Conservation (phyloP, 768 basidiomycete genomes). For the Leccinellum albellum region DNA sequence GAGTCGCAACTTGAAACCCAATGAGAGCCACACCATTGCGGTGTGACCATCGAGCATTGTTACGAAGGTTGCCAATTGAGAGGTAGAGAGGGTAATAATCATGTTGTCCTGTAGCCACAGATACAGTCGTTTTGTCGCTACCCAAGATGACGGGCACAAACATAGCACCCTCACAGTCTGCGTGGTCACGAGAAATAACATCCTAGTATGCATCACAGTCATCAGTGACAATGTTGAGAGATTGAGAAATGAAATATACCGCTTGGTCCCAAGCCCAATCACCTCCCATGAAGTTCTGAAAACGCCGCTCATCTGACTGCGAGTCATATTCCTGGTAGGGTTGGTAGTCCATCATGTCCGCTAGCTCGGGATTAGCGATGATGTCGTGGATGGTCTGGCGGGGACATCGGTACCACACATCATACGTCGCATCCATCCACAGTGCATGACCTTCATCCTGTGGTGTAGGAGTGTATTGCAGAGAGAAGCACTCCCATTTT, state of each 20-base stretch:
- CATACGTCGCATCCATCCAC: not conserved
- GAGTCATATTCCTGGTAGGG: not conserved
- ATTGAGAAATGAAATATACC: not conserved
- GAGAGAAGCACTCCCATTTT: not conserved
- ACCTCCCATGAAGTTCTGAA: not conserved
- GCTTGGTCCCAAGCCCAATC: slow-evolving; percentile 7
- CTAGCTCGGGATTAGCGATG: not conserved
- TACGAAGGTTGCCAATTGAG: slow-evolving; percentile 2
- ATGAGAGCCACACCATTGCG: not conserved
- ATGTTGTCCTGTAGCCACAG: slow-evolving; percentile 1
- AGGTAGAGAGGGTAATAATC: slow-evolving; percentile 2
- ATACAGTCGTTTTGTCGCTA: not conserved
- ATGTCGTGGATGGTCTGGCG: not conserved
- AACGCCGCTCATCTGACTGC: not conserved
- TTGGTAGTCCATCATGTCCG: not conserved
- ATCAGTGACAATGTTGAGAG: not conserved
- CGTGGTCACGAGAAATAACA: not conserved
- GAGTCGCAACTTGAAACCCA: not conserved
- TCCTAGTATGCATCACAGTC: not conserved
- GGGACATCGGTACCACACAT: not conserved
- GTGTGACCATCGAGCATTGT: not conserved
- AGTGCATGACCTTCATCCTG: not conserved
- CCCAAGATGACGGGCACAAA: not conserved
- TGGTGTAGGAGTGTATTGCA: not conserved
- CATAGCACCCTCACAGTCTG: not conserved